These are phyloP conservation scores for Artomyces pyxidatus DNA, from an alignment of 768 basidiomycete genomes.

Conservation along the genomic window DNA sequence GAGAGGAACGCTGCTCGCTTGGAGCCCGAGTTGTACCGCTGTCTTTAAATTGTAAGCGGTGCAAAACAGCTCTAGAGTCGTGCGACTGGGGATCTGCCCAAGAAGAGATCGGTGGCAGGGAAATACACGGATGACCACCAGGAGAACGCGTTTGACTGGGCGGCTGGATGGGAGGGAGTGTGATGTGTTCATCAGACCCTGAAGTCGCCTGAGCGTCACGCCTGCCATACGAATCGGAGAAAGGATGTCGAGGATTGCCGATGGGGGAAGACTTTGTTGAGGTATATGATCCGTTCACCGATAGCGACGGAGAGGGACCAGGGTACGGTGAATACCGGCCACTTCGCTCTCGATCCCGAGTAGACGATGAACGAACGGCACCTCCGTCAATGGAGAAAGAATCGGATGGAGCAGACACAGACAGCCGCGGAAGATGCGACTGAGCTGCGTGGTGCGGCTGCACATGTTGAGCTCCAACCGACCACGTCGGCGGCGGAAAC, in stretches of 20 bases:
- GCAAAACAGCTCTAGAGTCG: slow-evolving; percentile 13
- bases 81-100: slow-evolving; percentile 5
- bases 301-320: slow-evolving; percentile 17
- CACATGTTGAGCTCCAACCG: too few relatives aligned
- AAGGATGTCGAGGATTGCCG: slow-evolving; percentile 28
- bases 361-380: slow-evolving; percentile 24
- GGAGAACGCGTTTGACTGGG: slow-evolving; percentile 22
- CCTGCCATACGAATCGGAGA: slow-evolving; percentile 14
- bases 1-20: too few relatives aligned
- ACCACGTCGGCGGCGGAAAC: slow-evolving; percentile 6
- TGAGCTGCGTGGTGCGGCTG: too few relatives aligned
- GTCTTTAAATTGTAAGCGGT: slow-evolving; percentile 11
- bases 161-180: slow-evolving; percentile 34
- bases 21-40: too few relatives aligned
- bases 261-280: slow-evolving; percentile 25
- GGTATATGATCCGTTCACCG: slow-evolving; percentile 19
- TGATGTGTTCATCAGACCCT: slow-evolving; percentile 29
- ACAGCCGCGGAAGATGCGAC: slow-evolving; percentile 3
- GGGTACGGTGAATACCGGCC: slow-evolving; percentile 43
- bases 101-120: slow-evolving; percentile 56
- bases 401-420: slow-evolving; percentile 13
- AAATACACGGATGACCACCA: slow-evolving; percentile 36
- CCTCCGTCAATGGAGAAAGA: slow-evolving; percentile 16
- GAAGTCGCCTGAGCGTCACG: slow-evolving; percentile 9
- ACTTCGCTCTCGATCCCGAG: slow-evolving; percentile 19